A percentile compares a stretch with the other conserved stretches of the same genome.
Conservation (phyloP, 495 filamentous ascomycete genomes). For the Lichina pygmaea region DNA sequence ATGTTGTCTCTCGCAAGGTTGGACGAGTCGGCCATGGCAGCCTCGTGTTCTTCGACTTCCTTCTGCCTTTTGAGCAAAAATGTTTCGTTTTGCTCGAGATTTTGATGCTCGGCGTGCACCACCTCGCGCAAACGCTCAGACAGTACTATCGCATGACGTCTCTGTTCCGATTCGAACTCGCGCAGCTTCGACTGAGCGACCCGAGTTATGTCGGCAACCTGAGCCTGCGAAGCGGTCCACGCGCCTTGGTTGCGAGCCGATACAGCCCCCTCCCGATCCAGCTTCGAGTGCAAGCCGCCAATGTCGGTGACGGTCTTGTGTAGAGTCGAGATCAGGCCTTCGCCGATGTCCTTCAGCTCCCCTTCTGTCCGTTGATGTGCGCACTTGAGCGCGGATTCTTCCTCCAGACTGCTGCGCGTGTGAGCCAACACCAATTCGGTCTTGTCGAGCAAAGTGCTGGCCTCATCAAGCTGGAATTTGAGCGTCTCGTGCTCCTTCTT, state of each 20-base stretch:
- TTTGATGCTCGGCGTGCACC: conserved; percentile 39
- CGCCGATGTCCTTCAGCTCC: conserved; percentile 40
- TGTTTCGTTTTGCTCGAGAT: conserved; percentile 33
- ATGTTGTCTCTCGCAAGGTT: conserved; percentile 55
- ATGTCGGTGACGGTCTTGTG: conserved; percentile 55
- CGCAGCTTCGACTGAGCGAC: conserved; percentile 47
- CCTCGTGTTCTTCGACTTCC: conserved; percentile 35
- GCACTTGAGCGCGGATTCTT: conserved; percentile 53
- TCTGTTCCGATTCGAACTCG: conserved; percentile 40
- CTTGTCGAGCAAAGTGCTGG: conserved; percentile 54
- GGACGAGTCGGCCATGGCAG: conserved; percentile 38
- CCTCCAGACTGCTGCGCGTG: conserved; percentile 45
- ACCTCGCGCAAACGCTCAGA: conserved; percentile 44
- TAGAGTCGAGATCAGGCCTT: conserved; percentile 47
- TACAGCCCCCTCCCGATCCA: conserved; percentile 58
- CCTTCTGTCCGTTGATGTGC: conserved; percentile 73
- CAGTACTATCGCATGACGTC: conserved; percentile 34
- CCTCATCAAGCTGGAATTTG: conserved; percentile 40
- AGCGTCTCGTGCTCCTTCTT: conserved; percentile 70
- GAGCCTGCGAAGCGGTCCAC: conserved; percentile 49
- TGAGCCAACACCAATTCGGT: conserved; percentile 58
- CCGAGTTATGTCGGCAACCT: conserved; percentile 46
- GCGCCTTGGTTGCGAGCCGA: conserved; percentile 47
- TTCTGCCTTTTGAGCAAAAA: conserved; percentile 39
- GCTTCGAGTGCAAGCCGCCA: conserved; percentile 52